Conservation (phyloP, 345 rosid genomes). For the Salix suchowensis region DNA sequence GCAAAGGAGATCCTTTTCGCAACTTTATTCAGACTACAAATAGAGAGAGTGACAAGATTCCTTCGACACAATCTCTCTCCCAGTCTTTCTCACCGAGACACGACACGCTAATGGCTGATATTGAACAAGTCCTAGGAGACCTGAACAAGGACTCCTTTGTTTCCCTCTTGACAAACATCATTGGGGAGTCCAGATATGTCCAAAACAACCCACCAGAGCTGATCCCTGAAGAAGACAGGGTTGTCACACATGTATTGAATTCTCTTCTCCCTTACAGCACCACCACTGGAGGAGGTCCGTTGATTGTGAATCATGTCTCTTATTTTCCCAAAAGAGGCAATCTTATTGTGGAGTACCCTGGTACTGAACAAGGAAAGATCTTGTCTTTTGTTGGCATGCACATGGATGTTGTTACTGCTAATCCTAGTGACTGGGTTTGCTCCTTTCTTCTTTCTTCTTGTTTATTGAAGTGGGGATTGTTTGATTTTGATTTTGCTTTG, state of each 20-base stretch:
- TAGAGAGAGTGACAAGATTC: too few species aligned
- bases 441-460: conserved; percentile 6
- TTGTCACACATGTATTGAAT: conserved; percentile 69
- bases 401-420: conserved; percentile 98
- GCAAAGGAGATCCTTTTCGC: too few species aligned
- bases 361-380: conserved; percentile 77
- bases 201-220: conserved; percentile 97
- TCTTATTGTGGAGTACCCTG: conserved; percentile 94
- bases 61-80: background rate
- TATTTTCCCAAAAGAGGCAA: conserved; percentile 78
- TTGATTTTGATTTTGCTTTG: background rate
- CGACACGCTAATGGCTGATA: conserved; percentile 3
- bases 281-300: conserved; percentile 77
- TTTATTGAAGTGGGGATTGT: background rate
- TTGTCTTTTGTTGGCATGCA: conserved; percentile 98
- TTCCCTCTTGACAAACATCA: conserved; percentile 58
- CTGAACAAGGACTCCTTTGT: conserved; percentile 62
- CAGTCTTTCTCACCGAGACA: background rate
- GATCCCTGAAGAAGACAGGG: conserved; percentile 82
- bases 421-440: conserved; percentile 84
- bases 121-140: conserved; percentile 47
- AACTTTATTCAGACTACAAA: too few species aligned
- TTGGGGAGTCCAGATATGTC: conserved; percentile 70
- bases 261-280: conserved; percentile 81
- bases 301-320: conserved; percentile 63